Evolutionary conservation across 352 stramenopile species (phyloP).

Genomic region (Phytophthora agathidicida): DNA sequence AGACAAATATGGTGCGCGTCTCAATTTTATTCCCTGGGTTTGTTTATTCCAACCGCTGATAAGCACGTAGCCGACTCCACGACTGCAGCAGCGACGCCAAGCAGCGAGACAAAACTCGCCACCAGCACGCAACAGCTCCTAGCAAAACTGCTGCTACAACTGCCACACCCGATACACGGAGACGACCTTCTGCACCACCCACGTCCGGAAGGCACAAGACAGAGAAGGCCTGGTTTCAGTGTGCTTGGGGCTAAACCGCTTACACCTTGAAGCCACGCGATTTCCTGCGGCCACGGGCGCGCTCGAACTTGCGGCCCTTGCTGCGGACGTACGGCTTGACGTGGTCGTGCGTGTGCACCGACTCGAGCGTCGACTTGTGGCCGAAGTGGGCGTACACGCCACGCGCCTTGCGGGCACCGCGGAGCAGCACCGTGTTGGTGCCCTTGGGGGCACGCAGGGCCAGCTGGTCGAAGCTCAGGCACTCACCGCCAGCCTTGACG

Average conservation of each 20-base stretch:
- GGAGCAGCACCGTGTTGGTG: slow-evolving; percentile 98
- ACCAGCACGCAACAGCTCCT: slow-evolving; percentile 27
- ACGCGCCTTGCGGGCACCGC: slow-evolving; percentile 96
- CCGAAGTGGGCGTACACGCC: slow-evolving; percentile 99
- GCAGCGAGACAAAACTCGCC: slow-evolving; percentile 16
- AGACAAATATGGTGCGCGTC: slow-evolving; percentile 68
- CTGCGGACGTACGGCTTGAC: slow-evolving; percentile 99
- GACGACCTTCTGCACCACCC: slow-evolving; percentile 1
- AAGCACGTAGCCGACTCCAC: slow-evolving; percentile 28
- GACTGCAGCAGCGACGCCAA: slow-evolving; percentile 22
- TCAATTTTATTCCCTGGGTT: slow-evolving; percentile 85
- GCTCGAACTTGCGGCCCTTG: slow-evolving; percentile 99
- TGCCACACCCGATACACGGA: slow-evolving; percentile 11
- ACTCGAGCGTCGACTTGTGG: slow-evolving; percentile 96
- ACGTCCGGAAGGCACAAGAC: slow-evolving; percentile 35
- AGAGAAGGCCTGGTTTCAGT: slow-evolving; percentile 45
- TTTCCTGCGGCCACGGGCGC: slow-evolving; percentile 98
- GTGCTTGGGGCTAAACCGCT: slow-evolving; percentile 47
- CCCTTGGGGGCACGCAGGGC: slow-evolving; percentile 97
- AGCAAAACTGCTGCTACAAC: slow-evolving; percentile 27
- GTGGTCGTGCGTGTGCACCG: slow-evolving; percentile 97
- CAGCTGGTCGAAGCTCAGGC: slow-evolving; percentile 99
- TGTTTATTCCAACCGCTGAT: slow-evolving; percentile 45
- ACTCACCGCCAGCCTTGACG: slow-evolving; percentile 97
- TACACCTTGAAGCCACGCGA: slow-evolving; percentile 99